A percentile compares a stretch with the other conserved stretches of the same genome.
phyloP scores from a whole-genome alignment of 768 basidiomycete genomes.

The Boletus pseudopeckii region DNA sequence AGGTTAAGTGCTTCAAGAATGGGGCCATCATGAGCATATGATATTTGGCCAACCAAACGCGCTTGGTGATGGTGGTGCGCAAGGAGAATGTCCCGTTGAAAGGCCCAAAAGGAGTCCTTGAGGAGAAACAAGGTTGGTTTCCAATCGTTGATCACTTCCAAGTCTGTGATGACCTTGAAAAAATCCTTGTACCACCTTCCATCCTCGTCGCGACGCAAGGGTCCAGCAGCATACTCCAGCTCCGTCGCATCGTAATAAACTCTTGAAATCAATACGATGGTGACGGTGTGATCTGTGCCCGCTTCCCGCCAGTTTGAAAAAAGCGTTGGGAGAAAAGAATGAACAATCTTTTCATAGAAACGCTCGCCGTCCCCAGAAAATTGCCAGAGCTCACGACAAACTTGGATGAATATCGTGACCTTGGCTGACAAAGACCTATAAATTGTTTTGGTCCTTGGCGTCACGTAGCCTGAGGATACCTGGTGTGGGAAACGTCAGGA shows the following conservation, averaged over 20 bases:
- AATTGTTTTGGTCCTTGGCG: slow-evolving; percentile 79
- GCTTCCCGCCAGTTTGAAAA: slow-evolving; percentile 82
- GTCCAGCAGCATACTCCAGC: slow-evolving; percentile 78
- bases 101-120: slow-evolving; percentile 87
- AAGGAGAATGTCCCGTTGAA: slow-evolving; percentile 87
- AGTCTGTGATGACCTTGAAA: slow-evolving; percentile 91
- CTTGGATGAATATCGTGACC: slow-evolving; percentile 92
- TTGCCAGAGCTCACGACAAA: slow-evolving; percentile 94
- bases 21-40: slow-evolving; percentile 90
- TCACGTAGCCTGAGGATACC: slow-evolving; percentile 82
- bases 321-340: slow-evolving; percentile 89
- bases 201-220: slow-evolving; percentile 70
- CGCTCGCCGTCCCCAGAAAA: slow-evolving; percentile 96
- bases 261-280: slow-evolving; percentile 90
- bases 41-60: slow-evolving; percentile 74
- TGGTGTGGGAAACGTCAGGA: slow-evolving; percentile 27
- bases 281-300: slow-evolving; percentile 88
- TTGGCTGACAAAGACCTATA: slow-evolving; percentile 90
- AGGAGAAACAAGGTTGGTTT: slow-evolving; percentile 80
- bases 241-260: slow-evolving; percentile 85
- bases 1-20: slow-evolving; percentile 95
- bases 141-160: slow-evolving; percentile 88
- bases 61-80: slow-evolving; percentile 84
- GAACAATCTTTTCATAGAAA: slow-evolving; percentile 95
- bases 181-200: slow-evolving; percentile 91